Evolutionary conservation across 805 yeast species (phyloP).

Genomic region (Yarrowia divulgata): DNA sequence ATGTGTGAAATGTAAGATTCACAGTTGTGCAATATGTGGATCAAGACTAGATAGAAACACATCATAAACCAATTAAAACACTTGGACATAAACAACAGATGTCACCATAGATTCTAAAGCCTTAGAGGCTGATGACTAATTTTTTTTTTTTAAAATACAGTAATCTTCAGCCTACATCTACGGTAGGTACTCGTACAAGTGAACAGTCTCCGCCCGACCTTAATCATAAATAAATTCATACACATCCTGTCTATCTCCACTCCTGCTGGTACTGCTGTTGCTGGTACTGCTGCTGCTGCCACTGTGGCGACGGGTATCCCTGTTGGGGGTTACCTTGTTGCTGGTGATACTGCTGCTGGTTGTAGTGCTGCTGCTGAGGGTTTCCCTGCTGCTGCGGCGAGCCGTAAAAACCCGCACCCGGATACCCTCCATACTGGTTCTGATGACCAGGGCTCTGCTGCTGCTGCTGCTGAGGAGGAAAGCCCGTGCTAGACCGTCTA

Average conservation of each 20-base stretch:
- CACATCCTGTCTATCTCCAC: neutral
- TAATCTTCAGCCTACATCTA: no score
- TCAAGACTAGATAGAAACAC: no score
- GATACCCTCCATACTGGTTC: constrained; percentile 8
- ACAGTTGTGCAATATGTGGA: no score
- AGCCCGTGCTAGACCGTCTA: neutral
- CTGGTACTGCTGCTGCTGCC: constrained; percentile 14
- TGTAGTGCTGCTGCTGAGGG: neutral
- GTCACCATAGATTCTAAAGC: no score
- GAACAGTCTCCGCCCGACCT: neutral
- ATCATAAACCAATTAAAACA: no score
- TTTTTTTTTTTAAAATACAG: no score
- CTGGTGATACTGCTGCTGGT: constrained; percentile 3
- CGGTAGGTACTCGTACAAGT: no score
- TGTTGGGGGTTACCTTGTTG: neutral
- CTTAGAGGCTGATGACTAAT: no score
- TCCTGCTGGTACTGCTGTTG: constrained; percentile 18
- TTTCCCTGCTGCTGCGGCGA: constrained; percentile 16
- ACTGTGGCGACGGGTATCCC: neutral
- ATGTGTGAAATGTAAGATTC: no score
- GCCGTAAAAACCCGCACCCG: neutral
- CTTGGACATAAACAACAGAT: no score
- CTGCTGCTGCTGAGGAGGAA: constrained; percentile 5
- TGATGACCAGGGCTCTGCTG: neutral
- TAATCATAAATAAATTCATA: neutral